Evolutionary conservation across 306 rosid genomes (phyloP).

Genomic region (Cucurbita ficifolia): DNA sequence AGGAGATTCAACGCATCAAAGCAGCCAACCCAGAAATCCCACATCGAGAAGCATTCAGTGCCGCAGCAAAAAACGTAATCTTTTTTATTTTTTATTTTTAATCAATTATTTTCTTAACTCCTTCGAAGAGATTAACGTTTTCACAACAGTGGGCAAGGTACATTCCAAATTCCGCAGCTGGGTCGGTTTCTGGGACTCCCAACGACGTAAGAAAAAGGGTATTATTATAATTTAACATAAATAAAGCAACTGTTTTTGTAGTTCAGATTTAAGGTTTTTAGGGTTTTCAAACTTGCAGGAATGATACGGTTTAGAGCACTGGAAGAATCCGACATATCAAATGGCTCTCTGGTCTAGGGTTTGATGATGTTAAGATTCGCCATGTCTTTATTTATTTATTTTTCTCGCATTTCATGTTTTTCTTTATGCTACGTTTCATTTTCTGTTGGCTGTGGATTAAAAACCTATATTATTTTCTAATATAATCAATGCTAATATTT

Average conservation of each 20-base stretch:
- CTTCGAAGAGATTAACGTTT: background rate
- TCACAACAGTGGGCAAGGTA: constrained; percentile 82
- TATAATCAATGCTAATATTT: too few species aligned
- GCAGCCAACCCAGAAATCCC: constrained; percentile 87
- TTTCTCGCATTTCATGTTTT: background rate
- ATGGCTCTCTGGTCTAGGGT: background rate
- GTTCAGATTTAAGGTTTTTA: too few species aligned
- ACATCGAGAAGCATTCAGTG: constrained; percentile 94
- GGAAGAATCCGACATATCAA: background rate
- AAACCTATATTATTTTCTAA: too few species aligned
- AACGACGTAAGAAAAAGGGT: constrained; percentile 2
- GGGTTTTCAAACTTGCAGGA: background rate
- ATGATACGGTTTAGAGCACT: background rate
- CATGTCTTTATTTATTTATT: background rate
- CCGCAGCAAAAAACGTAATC: constrained; percentile 79
- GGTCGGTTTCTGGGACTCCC: constrained; percentile 37
- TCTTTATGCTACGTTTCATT: background rate
- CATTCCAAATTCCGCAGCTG: constrained; percentile 55
- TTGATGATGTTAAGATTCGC: background rate
- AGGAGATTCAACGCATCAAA: constrained; percentile 94
- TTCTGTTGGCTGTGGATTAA: background rate
- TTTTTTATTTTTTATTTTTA: background rate
- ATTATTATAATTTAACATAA: too few species aligned
- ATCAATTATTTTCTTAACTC: too few species aligned
- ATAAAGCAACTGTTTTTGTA: too few species aligned